phyloP scores from a whole-genome alignment of 148 eudicot species.

The Cornus controversa region DNA sequence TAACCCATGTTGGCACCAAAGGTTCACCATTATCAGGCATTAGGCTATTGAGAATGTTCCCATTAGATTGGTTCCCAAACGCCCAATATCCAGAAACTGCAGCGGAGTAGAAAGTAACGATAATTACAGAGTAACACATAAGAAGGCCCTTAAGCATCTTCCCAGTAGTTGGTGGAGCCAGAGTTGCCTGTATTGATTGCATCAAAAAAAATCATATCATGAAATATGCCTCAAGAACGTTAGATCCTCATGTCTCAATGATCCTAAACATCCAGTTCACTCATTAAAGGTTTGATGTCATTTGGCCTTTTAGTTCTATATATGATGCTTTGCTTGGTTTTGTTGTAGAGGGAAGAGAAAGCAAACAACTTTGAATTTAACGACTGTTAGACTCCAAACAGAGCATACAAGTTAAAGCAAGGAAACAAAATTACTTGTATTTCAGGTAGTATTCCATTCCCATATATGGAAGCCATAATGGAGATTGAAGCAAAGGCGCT shows the following conservation, averaged over 20 bases:
- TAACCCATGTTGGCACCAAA: conserved; percentile 74
- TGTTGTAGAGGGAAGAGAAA: not conserved
- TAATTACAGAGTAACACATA: conserved; percentile 78
- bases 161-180: conserved; percentile 94
- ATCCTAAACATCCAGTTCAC: not conserved
- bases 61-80: conserved; percentile 73
- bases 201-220: not conserved
- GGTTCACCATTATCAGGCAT: conserved; percentile 76
- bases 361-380: not conserved
- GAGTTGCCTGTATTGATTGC: conserved; percentile 62
- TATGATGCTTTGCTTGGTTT: not conserved
- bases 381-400: not conserved
- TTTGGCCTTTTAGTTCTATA: not conserved
- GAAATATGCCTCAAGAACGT: not conserved
- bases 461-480: conserved; percentile 86
- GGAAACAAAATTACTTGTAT: conserved; percentile 58
- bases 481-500: conserved; percentile 93
- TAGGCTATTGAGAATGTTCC: conserved; percentile 77
- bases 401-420: not conserved
- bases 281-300: not conserved
- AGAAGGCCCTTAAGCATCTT: conserved; percentile 91
- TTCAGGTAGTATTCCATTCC: conserved; percentile 95
- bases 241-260: not conserved
- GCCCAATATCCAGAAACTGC: conserved; percentile 83
- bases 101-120: conserved; percentile 79